Evolutionary conservation across 1,139 yeast genomes (phyloP).

Genomic region (Yamadazyma jaroonii): DNA sequence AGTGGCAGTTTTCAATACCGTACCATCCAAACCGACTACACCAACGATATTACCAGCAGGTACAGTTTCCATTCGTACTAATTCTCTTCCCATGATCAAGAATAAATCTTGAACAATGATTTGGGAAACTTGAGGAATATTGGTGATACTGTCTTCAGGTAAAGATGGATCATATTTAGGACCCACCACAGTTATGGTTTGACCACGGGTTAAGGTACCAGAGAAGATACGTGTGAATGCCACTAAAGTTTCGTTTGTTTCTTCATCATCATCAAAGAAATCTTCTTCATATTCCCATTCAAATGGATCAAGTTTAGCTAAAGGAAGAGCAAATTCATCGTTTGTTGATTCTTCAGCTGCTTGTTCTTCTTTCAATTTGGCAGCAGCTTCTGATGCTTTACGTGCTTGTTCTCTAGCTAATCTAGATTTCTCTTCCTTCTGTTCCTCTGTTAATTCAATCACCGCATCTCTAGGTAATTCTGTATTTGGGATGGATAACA

Average conservation of each 20-base stretch:
- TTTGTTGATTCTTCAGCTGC: slow-evolving; percentile 17
- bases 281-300: slow-evolving; percentile 49
- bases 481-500: slow-evolving; percentile 76
- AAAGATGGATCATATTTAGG: slow-evolving; percentile 80
- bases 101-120: slow-evolving; percentile 64
- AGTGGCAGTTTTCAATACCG: slow-evolving; percentile 84
- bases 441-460: slow-evolving; percentile 45
- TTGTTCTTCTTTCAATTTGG: slow-evolving; percentile 15
- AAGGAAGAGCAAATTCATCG: slow-evolving; percentile 31
- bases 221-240: slow-evolving; percentile 90
- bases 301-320: slow-evolving; percentile 30
- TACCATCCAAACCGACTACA: slow-evolving; percentile 84
- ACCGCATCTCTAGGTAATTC: slow-evolving; percentile 64
- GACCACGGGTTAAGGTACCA: slow-evolving; percentile 77
- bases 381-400: slow-evolving; percentile 64
- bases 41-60: slow-evolving; percentile 98
- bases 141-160: slow-evolving; percentile 48
- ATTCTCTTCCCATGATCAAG: slow-evolving; percentile 89
- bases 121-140: slow-evolving; percentile 43
- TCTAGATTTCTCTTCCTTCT: slow-evolving; percentile 64
- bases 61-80: slow-evolving; percentile 71
- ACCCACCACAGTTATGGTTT: slow-evolving; percentile 69
- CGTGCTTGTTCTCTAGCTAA: slow-evolving; percentile 69
- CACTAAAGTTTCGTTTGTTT: slow-evolving; percentile 60
- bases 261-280: slow-evolving; percentile 43